Evolutionary conservation across 352 stramenopile genomes (phyloP).

Genomic region (Plasmopara muralis): DNA sequence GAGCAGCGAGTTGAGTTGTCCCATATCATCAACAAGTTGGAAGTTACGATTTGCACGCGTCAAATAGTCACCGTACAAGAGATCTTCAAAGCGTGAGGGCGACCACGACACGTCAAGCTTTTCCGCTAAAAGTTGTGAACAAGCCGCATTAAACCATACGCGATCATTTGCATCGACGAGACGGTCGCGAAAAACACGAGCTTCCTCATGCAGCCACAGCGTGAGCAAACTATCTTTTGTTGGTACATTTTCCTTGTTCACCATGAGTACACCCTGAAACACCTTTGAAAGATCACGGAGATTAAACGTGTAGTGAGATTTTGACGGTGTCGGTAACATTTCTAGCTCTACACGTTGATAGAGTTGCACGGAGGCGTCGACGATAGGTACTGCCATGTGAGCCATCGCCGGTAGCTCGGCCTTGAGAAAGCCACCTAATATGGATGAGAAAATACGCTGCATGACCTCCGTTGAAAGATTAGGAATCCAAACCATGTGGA

Average conservation of each 20-base stretch:
- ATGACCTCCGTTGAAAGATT: conserved; percentile 80
- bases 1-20: conserved; percentile 68
- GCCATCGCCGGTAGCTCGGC: conserved; percentile 59
- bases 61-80: conserved; percentile 90
- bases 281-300: conserved; percentile 90
- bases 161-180: conserved; percentile 85
- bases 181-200: conserved; percentile 89
- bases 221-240: conserved; percentile 72
- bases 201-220: conserved; percentile 90
- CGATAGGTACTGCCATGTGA: conserved; percentile 73
- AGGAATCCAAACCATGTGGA: conserved; percentile 89
- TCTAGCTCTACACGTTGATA: conserved; percentile 86
- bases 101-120: conserved; percentile 57
- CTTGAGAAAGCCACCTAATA: conserved; percentile 83
- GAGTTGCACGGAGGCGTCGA: conserved; percentile 81
- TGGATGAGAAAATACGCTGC: conserved; percentile 86
- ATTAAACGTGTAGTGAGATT: conserved; percentile 94
- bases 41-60: conserved; percentile 76
- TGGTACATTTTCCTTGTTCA: conserved; percentile 68
- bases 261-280: conserved; percentile 91
- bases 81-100: conserved; percentile 61
- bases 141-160: conserved; percentile 79
- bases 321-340: conserved; percentile 87
- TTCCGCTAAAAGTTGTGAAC: conserved; percentile 63
- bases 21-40: conserved; percentile 56